Conservation (phyloP, 1,139 yeast species). For the Candida sanyaensis region DNA sequence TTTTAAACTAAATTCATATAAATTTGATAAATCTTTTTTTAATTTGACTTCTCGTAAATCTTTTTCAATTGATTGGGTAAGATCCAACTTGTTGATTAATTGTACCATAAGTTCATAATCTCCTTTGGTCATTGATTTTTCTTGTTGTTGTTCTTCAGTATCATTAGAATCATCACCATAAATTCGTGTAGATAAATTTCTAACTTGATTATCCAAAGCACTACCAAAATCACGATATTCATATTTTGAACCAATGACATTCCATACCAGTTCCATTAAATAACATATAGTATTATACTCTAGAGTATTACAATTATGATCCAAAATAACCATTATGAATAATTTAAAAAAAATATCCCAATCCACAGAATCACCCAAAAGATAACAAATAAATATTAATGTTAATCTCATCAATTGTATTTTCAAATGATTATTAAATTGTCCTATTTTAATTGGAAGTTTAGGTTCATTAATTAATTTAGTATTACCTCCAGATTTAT, state of each 20-base stretch:
- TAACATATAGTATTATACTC: conserved; percentile 11
- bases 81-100: neutral
- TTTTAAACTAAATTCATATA: neutral
- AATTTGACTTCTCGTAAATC: neutral
- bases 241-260: neutral
- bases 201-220: neutral
- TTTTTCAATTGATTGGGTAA: neutral
- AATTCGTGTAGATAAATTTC: neutral
- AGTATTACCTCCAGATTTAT: conserved; percentile 4
- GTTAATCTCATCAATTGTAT: conserved; percentile 14
- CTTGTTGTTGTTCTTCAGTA: neutral
- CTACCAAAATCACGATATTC: neutral
- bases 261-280: conserved; percentile 11
- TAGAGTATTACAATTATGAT: conserved; percentile 18
- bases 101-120: neutral
- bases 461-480: neutral
- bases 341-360: conserved; percentile 1
- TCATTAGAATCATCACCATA: neutral
- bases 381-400: conserved; percentile 12
- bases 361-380: conserved; percentile 1
- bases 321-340: conserved; percentile 18
- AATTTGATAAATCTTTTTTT: neutral
- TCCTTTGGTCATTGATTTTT: neutral
- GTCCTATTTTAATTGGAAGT: conserved; percentile 15
- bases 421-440: conserved; percentile 10